These are phyloP conservation scores for Syncephalastrum contaminatum DNA, from an alignment of 371 early-diverging fungal genomes.

Conservation along the genomic window DNA sequence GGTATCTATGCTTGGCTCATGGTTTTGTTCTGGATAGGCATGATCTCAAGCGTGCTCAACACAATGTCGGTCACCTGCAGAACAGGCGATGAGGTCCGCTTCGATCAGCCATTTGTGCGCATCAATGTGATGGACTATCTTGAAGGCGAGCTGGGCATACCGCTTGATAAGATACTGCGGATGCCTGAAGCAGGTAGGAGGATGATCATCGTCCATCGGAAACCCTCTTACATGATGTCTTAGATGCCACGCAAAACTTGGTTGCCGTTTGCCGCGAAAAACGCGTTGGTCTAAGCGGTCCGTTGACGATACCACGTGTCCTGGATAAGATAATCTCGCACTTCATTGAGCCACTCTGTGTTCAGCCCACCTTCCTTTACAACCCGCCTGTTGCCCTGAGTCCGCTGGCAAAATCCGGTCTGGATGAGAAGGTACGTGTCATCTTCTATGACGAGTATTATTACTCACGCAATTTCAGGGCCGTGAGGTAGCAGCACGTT, in stretches of 20 bases:
- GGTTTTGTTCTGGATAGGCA: constrained; percentile 84
- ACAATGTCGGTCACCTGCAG: constrained; percentile 50
- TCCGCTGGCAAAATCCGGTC: constrained; percentile 87
- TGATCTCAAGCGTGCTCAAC: constrained; percentile 45
- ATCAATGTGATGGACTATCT: constrained; percentile 79
- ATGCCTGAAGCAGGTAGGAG: constrained; percentile 19
- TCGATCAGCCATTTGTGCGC: constrained; percentile 75
- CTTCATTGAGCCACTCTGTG: constrained; percentile 89
- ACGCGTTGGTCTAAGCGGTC: constrained; percentile 56
- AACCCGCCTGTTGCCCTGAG: constrained; percentile 93
- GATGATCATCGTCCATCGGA: constrained; percentile 7
- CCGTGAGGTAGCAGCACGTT: constrained; percentile 69
- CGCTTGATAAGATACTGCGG: constrained; percentile 55
- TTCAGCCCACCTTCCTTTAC: constrained; percentile 91
- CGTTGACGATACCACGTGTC: constrained; percentile 80
- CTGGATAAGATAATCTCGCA: constrained; percentile 91
- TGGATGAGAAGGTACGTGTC: constrained; percentile 28
- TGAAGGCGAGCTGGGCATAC: constrained; percentile 46
- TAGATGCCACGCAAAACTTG: constrained; percentile 43
- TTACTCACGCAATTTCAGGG: constrained; percentile 23
- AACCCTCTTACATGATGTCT: neutral
- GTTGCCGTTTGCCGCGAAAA: constrained; percentile 51
- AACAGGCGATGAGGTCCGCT: constrained; percentile 55
- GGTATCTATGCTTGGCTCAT: neutral
- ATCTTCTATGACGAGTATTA: constrained; percentile 6